Evolutionary conservation across 192 early-diverging fungal genomes (phyloP), one percentile per base, ranked within the genome.

Genomic region (Coemansia sp.): DNA sequence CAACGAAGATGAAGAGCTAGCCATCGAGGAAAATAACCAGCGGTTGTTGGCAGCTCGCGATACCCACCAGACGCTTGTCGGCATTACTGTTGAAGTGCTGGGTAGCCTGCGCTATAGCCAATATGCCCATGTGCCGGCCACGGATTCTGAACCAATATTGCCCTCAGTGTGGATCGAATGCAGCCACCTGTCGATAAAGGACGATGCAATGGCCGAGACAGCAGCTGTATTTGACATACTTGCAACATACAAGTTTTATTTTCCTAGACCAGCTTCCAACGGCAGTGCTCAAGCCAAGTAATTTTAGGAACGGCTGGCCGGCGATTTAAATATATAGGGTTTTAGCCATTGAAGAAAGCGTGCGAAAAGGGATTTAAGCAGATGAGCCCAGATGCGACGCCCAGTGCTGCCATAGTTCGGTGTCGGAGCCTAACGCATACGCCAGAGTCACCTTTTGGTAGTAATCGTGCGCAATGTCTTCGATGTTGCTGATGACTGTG

Each of bases 401-500:
- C 67, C 67, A 70, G 23, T 60, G 48, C 36, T 38, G 32, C 70
- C 70, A 75, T 15, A 75, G 31, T 12, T 56, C 61, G 15, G 60
- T 53, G 35, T 77, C 79, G 6, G 81, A 81, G 7, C 83, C 85
- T 11, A 90, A 42, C 1, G 81, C 74, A 66, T 78, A 90, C 7
- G 72, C 44, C 2, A 91, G 35, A 3, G 82, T 83, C 0, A 73
- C 79, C 21, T 50, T 61, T 51, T 85, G 81, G 67, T 91, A 91
- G 58, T 89, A 89, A 39, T 82, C 79, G 0, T 67, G 51, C 6
- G 60, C 41, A 60, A 90, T 81, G 41, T 66, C 69, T 36, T 78
- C 79, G 35, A 88, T 81, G 67, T 88, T 86, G 59, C 79, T 77
- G 31, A 87, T 83, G 35, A 91, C 71, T 2, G 79, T 79, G 59